These are phyloP conservation scores for Penicillium taxi DNA, from an alignment of 495 filamentous ascomycete species.

Conservation along the genomic window DNA sequence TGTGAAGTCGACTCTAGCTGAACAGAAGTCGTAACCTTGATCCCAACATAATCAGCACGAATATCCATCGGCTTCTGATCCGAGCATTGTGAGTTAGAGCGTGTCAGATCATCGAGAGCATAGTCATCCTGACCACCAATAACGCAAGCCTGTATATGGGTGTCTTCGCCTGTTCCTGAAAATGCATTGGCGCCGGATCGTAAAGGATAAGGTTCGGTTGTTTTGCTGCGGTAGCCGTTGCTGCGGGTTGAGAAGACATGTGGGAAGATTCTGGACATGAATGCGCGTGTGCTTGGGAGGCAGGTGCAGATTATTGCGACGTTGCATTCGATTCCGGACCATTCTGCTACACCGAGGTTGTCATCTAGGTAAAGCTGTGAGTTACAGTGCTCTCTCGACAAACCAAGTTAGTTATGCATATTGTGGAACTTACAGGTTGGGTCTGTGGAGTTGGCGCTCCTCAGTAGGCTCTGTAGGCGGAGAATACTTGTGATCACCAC, in stretches of 20 bases:
- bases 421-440: constrained; percentile 32
- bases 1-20: constrained; percentile 17
- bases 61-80: constrained; percentile 3
- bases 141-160: constrained; percentile 18
- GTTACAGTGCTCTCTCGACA: no score
- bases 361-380: constrained; percentile 25
- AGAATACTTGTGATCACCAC: constrained; percentile 49
- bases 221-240: constrained; percentile 23
- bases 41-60: constrained; percentile 9
- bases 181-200: constrained; percentile 12
- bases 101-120: constrained; percentile 14
- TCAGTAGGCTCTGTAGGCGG: constrained; percentile 41
- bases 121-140: constrained; percentile 17
- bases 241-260: constrained; percentile 27
- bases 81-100: constrained; percentile 4
- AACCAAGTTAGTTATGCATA: background rate
- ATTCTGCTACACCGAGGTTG: constrained; percentile 47
- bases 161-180: constrained; percentile 18
- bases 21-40: constrained; percentile 30
- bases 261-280: constrained; percentile 35
- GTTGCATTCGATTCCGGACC: constrained; percentile 51
- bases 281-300: constrained; percentile 47
- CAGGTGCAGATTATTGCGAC: constrained; percentile 51
- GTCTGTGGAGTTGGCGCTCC: constrained; percentile 36
- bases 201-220: constrained; percentile 11